These are phyloP conservation scores for Gossypium laxum DNA, from an alignment of 441 rosid genomes.

Conservation along the genomic window DNA sequence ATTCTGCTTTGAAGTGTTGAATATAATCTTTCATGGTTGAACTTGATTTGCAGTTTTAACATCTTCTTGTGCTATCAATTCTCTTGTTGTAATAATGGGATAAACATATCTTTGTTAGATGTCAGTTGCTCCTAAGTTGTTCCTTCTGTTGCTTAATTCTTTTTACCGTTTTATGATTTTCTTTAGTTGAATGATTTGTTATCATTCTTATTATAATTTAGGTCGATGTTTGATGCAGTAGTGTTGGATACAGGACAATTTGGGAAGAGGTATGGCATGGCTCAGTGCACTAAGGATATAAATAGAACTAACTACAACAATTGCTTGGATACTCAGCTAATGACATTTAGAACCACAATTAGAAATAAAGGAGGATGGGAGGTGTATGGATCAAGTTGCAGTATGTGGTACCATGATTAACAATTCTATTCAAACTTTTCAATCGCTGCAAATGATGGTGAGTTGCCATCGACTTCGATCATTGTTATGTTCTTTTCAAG, in stretches of 20 bases:
- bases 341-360: conserved; percentile 19
- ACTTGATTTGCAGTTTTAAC: no score
- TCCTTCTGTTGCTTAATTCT: no score
- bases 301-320: conserved; percentile 20
- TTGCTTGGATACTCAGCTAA: conserved; percentile 24
- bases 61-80: no score
- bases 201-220: no score
- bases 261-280: conserved; percentile 40
- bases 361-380: conserved; percentile 33
- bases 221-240: not conserved
- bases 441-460: conserved; percentile 20
- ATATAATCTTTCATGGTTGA: no score
- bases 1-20: no score
- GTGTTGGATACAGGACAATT: conserved; percentile 25
- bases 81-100: no score
- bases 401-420: conserved; percentile 33
- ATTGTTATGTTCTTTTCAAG: not conserved
- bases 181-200: no score
- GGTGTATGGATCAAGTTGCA: conserved; percentile 36
- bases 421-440: conserved; percentile 30
- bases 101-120: no score
- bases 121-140: no score
- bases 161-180: no score
- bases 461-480: not conserved
- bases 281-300: conserved; percentile 33